Conservation (phyloP, 176 grass and related monocot species). For the Pharus latifolius region DNA sequence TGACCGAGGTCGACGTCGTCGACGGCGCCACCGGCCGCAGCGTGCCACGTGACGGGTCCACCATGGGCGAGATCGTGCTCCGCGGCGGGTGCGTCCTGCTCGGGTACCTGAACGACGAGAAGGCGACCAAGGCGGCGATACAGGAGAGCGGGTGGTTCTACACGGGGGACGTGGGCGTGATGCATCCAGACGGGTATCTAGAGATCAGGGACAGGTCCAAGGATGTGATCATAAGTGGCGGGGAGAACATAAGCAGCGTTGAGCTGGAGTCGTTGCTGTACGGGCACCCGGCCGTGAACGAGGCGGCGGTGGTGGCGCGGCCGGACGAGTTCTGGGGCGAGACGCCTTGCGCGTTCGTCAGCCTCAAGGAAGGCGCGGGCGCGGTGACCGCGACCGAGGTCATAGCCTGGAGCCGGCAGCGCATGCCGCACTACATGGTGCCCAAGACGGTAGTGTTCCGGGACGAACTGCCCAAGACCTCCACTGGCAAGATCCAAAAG, state of each 20-base stretch:
- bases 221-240: slow-evolving; percentile 91
- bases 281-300: slow-evolving; percentile 56
- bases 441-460: slow-evolving; percentile 58
- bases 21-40: slow-evolving; percentile 37
- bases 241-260: slow-evolving; percentile 94
- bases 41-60: slow-evolving; percentile 39
- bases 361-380: slow-evolving; percentile 30
- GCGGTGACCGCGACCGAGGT: slow-evolving; percentile 39
- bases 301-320: slow-evolving; percentile 66
- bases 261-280: slow-evolving; percentile 82
- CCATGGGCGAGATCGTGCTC: slow-evolving; percentile 66
- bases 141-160: slow-evolving; percentile 66
- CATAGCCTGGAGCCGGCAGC: slow-evolving; percentile 55
- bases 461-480: slow-evolving; percentile 65
- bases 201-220: slow-evolving; percentile 86
- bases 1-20: slow-evolving; percentile 37
- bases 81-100: slow-evolving; percentile 51
- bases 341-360: slow-evolving; percentile 83
- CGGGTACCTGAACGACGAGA: slow-evolving; percentile 51
- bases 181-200: slow-evolving; percentile 75
- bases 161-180: slow-evolving; percentile 69
- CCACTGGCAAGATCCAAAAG: slow-evolving; percentile 83
- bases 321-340: slow-evolving; percentile 80
- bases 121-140: slow-evolving; percentile 27
- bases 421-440: slow-evolving; percentile 79